phyloP scores from a whole-genome alignment of 2,329 filamentous ascomycete species.

The Tolypocladium endophyticum region DNA sequence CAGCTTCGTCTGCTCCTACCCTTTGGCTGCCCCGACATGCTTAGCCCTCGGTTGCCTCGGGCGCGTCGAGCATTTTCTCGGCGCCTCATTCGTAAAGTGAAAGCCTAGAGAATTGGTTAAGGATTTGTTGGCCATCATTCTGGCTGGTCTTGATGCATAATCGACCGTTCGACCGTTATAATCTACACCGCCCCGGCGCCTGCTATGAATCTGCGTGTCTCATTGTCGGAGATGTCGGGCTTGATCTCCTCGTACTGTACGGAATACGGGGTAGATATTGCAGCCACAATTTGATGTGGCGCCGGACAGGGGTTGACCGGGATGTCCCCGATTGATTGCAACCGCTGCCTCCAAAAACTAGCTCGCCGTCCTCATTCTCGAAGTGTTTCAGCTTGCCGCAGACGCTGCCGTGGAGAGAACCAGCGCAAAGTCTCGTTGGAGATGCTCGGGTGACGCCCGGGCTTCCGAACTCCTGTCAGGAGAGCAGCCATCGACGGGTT shows the following conservation, averaged over 20 bases:
- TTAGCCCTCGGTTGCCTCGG: neutral
- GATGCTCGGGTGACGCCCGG: neutral
- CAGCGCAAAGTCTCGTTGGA: neutral
- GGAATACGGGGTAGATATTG: neutral
- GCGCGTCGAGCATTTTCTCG: neutral
- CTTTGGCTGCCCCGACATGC: neutral
- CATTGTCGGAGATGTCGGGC: neutral
- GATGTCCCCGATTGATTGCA: neutral
- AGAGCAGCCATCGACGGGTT: neutral
- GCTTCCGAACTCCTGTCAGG: neutral
- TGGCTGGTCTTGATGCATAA: neutral
- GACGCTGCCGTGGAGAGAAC: too few relatives aligned
- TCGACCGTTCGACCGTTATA: neutral
- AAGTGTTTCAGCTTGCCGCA: neutral
- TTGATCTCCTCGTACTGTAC: neutral
- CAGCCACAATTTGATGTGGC: neutral
- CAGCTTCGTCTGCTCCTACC: neutral
- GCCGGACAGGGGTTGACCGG: neutral
- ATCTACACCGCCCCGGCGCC: neutral
- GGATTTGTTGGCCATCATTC: neutral
- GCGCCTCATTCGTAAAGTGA: neutral
- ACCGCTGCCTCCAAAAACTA: neutral
- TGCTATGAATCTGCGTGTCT: neutral
- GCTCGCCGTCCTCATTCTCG: neutral
- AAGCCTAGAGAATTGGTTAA: neutral